These are phyloP conservation scores for Melanomma pulvis-pyrius DNA, from an alignment of 495 filamentous ascomycete genomes.

Conservation along the genomic window DNA sequence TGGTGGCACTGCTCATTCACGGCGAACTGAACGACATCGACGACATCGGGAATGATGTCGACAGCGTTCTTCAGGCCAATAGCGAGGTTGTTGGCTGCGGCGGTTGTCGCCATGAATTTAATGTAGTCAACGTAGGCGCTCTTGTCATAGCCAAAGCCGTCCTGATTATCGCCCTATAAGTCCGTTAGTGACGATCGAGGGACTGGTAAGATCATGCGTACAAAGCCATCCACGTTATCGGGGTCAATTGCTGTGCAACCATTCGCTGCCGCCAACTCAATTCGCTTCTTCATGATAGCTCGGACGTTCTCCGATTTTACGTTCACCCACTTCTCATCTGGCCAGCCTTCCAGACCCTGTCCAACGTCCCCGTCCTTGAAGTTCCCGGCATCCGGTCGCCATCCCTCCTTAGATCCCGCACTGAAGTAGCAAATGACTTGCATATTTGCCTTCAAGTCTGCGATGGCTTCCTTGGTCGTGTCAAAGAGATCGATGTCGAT, in stretches of 20 bases:
- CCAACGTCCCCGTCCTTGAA: slow-evolving; percentile 61
- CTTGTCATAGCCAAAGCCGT: slow-evolving; percentile 58
- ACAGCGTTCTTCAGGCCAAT: slow-evolving; percentile 69
- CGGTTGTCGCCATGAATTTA: slow-evolving; percentile 59
- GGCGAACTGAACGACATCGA: slow-evolving; percentile 63
- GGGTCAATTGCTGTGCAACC: slow-evolving; percentile 74
- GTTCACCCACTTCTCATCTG: slow-evolving; percentile 69
- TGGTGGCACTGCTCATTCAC: slow-evolving; percentile 72
- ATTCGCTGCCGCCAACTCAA: slow-evolving; percentile 59
- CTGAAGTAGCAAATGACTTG: slow-evolving; percentile 77
- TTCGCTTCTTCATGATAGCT: slow-evolving; percentile 62
- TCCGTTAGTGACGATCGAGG: not conserved
- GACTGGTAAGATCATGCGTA: slow-evolving; percentile 27
- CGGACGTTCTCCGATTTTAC: slow-evolving; percentile 59
- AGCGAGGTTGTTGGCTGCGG: slow-evolving; percentile 53
- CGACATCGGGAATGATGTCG: slow-evolving; percentile 58
- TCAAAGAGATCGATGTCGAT: slow-evolving; percentile 68
- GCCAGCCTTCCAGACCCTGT: slow-evolving; percentile 61
- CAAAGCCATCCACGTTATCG: slow-evolving; percentile 73
- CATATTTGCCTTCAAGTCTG: slow-evolving; percentile 51
- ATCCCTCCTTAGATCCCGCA: slow-evolving; percentile 67
- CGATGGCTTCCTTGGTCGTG: slow-evolving; percentile 52
- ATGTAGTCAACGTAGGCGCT: slow-evolving; percentile 60
- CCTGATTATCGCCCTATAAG: slow-evolving; percentile 42
- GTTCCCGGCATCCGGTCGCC: slow-evolving; percentile 57